phyloP scores from a whole-genome alignment of 148 eudicot species.

The Chenopodium berlandieri region DNA sequence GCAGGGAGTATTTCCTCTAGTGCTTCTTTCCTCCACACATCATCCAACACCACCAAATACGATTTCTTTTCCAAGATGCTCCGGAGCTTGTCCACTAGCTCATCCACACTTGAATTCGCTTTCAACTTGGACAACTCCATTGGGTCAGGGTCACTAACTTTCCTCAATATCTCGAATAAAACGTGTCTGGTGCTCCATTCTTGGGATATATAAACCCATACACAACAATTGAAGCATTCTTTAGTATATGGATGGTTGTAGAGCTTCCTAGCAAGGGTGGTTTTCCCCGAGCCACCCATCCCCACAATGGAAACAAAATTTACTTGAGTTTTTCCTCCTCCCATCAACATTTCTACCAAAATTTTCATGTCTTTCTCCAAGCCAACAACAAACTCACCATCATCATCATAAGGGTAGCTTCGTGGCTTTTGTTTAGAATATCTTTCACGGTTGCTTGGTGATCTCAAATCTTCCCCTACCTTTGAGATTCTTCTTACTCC shows the following conservation, averaged over 20 bases:
- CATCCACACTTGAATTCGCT: conserved; percentile 8
- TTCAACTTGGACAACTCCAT: not conserved
- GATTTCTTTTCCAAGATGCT: conserved; percentile 3
- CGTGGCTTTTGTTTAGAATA: no score
- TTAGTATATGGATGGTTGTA: conserved; percentile 24
- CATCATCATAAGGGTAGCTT: no score
- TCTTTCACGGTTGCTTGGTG: no score
- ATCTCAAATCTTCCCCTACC: no score
- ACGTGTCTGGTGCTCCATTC: conserved; percentile 25
- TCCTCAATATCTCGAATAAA: conserved; percentile 24
- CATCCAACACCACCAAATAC: conserved; percentile 33
- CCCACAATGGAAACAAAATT: conserved; percentile 16
- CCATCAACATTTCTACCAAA: no score
- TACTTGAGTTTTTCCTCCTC: not conserved
- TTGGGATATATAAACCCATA: conserved; percentile 33
- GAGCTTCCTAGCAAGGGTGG: conserved; percentile 31
- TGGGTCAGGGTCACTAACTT: conserved; percentile 1
- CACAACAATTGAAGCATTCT: conserved; percentile 19
- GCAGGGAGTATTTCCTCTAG: conserved; percentile 28
- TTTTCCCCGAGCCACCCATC: conserved; percentile 39
- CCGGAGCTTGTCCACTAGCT: conserved; percentile 20
- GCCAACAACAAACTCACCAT: no score
- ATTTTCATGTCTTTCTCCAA: no score
- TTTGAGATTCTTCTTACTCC: no score
- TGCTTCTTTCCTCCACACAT: conserved; percentile 32